phyloP scores from a whole-genome alignment of 1,284 basidiomycete species.

The Cryptococcus sp. region DNA sequence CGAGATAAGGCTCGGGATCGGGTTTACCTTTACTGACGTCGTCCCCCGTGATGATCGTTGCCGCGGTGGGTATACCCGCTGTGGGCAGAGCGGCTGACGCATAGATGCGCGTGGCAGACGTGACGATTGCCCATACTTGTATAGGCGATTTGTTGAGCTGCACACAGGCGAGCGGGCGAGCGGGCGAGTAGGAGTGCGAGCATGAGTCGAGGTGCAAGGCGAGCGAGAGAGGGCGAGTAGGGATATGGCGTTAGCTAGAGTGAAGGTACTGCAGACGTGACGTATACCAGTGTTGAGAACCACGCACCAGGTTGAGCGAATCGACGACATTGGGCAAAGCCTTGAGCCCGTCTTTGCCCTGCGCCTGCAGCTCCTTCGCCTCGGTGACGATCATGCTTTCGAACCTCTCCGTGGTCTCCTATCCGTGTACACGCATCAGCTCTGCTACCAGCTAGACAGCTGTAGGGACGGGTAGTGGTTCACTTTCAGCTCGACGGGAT shows the following conservation, averaged over 20 bases:
- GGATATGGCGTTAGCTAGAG: not conserved
- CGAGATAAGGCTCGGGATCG: constrained; percentile 72
- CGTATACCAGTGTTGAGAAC: too few species aligned
- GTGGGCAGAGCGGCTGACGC: constrained; percentile 64
- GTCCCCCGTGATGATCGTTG: constrained; percentile 68
- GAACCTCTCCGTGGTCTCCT: constrained; percentile 41
- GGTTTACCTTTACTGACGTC: constrained; percentile 76
- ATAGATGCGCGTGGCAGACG: constrained; percentile 72
- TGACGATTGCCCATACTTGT: constrained; percentile 76
- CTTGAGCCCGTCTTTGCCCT: constrained; percentile 48
- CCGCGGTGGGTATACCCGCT: constrained; percentile 62
- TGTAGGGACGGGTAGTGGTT: constrained; percentile 11
- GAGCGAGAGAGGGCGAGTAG: not conserved
- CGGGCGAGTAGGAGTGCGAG: not conserved
- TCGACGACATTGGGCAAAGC: constrained; percentile 48
- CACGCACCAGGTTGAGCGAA: constrained; percentile 40
- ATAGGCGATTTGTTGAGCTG: constrained; percentile 18
- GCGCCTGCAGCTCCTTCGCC: constrained; percentile 42
- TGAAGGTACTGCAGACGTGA: too few species aligned
- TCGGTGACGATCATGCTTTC: constrained; percentile 49
- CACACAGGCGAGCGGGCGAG: not conserved
- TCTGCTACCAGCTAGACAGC: not conserved
- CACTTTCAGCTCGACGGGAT: constrained; percentile 62
- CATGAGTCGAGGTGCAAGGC: too few species aligned
- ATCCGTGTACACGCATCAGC: not conserved